Base-by-base conservation (phyloP, 805 yeast species). In the Ogataea zsoltii region DNA sequence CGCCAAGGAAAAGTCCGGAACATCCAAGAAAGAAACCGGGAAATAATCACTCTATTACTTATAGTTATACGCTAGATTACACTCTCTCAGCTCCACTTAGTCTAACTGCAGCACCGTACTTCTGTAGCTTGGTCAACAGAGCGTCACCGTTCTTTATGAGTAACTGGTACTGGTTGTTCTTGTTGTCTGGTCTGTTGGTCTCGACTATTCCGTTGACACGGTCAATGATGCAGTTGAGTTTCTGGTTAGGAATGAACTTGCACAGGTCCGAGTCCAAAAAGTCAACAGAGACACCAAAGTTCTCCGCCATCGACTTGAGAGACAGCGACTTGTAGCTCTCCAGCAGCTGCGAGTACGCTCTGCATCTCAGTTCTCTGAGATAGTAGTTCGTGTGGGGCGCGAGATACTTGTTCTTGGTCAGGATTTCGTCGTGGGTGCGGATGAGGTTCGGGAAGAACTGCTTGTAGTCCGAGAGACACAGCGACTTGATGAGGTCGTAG, bases 81-180 rank as follows among this genome's bases (percentile, higher is more conserved):
- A 78, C 82, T 55, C 82, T 76, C 63, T 90, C 97, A 21, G 96
- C 87, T 38, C 98, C 97, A 61, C 95, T 85, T 58, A 94, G 77
- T 66, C 95, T 87, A 40, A 94, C 98, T 17, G 97, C 97, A 36
- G 98, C 97, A 38, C 96, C 96, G 58, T 92, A 94, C 67, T 91
- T 94, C 67, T 94, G 99, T 62, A 94, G 76, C 67, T 92, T 94
- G 14, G 99, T 92, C 64, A 94, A 79, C 58, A 94, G 74, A 2
- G 83, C 81, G 62, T 94, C 99, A 51, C 99, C 98, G 63, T 85
- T 95, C 67, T 88, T 90, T 59, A 94, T 83, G 60, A 94, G 76
- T 51, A 74, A 67, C 63, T 90, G 96, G 67, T 91, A 94, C 69
- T 92, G 98, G 45, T 88, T 86, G 63, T 94, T 92, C 70, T 94